Evolutionary conservation across 1,284 basidiomycete species (phyloP), one percentile per base, ranked within the genome.

Genomic region (Malassezia brasiliensis): DNA sequence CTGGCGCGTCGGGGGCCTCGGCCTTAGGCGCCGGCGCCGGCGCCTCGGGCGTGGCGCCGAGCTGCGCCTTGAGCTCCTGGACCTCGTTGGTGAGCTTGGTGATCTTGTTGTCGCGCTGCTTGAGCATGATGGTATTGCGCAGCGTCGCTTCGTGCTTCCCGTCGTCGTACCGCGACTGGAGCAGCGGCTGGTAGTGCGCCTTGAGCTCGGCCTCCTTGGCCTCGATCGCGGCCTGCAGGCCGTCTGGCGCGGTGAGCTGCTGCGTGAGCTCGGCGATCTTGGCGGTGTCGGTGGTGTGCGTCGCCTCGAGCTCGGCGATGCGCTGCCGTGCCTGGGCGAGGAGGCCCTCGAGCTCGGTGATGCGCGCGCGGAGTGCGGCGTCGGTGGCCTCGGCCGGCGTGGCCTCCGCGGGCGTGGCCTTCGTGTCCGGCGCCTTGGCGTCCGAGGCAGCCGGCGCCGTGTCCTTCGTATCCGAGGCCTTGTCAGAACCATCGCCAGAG

Each of bases 121-220:
- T 67, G 59, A 73, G 58, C 58, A 72, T 62, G 17, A 74, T 63
- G 55, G 65, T 61, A 52, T 73, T 73, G 36, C 70, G 58, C 53
- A 74, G 53, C 36, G 65, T 69, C 28, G 70, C 72, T 51, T 73
- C 72, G 48, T 68, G 65, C 60, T 73, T 72, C 25, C 68, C 72
- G 28, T 67, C 70, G 34, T 68, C 66, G 57, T 68, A 68, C 3
- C 69, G 67, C n/a, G 67, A 56, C 37, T 69, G 63, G 25, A 67
- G 62, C 22, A 47, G 59, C 40, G 59, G 59, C 53, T 72, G 65
- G 56, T 69, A 59, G 40, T 65, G 62, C 7, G 61, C 52, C 28
- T 66, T 63, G 38, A 67, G 62, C 36, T 73, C 70, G 14, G 50
- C 53, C 53, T 68, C 67, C 50, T 68, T 66, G 22, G 64, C 63